phyloP scores from a whole-genome alignment of 768 basidiomycete genomes.

The Agaricus blazei region DNA sequence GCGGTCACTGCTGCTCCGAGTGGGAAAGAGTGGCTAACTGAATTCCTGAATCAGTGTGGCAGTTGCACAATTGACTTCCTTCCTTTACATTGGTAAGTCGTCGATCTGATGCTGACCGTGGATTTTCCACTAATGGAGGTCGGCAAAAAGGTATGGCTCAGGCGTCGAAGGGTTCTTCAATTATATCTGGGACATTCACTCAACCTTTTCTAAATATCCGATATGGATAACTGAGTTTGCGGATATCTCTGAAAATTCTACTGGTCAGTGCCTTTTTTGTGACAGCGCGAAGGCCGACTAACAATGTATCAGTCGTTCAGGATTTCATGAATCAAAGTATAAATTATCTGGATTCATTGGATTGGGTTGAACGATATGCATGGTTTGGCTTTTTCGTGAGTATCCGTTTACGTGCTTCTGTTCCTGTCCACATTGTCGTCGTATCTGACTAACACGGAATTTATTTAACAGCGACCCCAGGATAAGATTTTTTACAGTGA shows the following conservation, averaged over 20 bases:
- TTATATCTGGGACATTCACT: slow-evolving; percentile 50
- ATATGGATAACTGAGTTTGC: slow-evolving; percentile 68
- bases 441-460: not conserved
- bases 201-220: slow-evolving; percentile 41
- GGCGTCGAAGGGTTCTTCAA: slow-evolving; percentile 49
- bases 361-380: slow-evolving; percentile 57
- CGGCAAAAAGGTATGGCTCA: slow-evolving; percentile 45
- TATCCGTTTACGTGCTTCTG: not conserved
- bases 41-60: slow-evolving; percentile 48
- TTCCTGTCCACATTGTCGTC: slow-evolving; percentile 1
- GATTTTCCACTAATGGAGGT: not conserved
- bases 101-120: not conserved
- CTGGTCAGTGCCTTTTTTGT: slow-evolving; percentile 21
- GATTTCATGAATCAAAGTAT: slow-evolving; percentile 55
- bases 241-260: slow-evolving; percentile 43
- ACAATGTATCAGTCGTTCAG: slow-evolving; percentile 32
- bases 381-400: slow-evolving; percentile 57
- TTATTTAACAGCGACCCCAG: slow-evolving; percentile 31
- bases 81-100: slow-evolving; percentile 40
- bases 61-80: slow-evolving; percentile 47
- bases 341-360: slow-evolving; percentile 47
- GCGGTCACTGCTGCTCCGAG: slow-evolving; percentile 48
- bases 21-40: slow-evolving; percentile 50
- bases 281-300: not conserved
- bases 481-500: slow-evolving; percentile 37